Conservation (phyloP, 2,329 filamentous ascomycete genomes). For the Cladosporium sp. region DNA sequence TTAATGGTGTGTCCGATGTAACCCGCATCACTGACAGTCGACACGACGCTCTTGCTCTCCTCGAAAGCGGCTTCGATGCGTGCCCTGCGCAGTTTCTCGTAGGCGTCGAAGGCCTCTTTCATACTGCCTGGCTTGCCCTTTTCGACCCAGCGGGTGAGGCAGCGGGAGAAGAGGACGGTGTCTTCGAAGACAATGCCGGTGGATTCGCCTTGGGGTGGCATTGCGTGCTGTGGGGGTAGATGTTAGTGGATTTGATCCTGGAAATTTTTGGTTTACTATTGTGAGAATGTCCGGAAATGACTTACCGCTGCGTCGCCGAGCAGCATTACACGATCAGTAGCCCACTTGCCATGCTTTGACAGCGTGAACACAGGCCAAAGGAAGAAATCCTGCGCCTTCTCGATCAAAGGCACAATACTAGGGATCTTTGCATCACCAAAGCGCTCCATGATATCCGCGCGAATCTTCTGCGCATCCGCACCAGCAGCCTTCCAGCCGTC, state of each 20-base stretch:
- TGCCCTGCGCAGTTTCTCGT: conserved; percentile 41
- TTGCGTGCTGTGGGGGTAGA: conserved; percentile 36
- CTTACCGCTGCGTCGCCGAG: conserved; percentile 42
- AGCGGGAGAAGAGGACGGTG: conserved; percentile 45
- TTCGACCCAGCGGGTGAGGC: conserved; percentile 40
- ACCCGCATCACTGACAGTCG: conserved; percentile 41
- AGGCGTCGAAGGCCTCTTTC: conserved; percentile 44
- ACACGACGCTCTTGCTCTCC: conserved; percentile 43
- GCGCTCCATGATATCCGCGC: conserved; percentile 37
- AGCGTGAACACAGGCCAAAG: conserved; percentile 45
- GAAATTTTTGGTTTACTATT: background rate
- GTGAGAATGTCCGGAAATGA: background rate
- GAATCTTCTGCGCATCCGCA: conserved; percentile 39
- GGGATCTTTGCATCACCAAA: conserved; percentile 37
- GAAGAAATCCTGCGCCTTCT: conserved; percentile 39
- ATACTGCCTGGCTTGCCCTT: conserved; percentile 33
- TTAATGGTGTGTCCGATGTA: conserved; percentile 43
- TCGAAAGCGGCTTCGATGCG: conserved; percentile 44
- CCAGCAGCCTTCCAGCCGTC: conserved; percentile 44
- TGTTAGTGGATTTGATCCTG: too few species aligned
- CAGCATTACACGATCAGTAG: conserved; percentile 40
- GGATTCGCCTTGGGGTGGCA: conserved; percentile 49
- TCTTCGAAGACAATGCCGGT: conserved; percentile 52
- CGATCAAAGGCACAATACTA: conserved; percentile 36
- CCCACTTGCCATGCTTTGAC: conserved; percentile 40